Percentiles rank a stretch among this genome's conserved stretches.
Evolutionary conservation across 345 rosid genomes (phyloP).

Genomic region (Eucalyptus erythrocorys): DNA sequence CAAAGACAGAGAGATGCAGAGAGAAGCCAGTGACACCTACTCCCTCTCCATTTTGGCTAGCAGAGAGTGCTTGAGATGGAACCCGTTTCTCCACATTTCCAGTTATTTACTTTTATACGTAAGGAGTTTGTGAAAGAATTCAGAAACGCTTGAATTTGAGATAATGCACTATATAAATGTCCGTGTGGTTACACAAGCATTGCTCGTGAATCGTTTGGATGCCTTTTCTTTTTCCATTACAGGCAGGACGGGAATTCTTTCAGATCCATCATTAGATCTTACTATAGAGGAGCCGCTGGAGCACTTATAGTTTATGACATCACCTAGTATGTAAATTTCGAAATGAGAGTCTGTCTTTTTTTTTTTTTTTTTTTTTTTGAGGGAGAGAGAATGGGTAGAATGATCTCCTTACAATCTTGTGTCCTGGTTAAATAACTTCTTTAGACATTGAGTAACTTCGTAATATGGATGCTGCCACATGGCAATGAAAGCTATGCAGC

Average conservation of each 20-base stretch:
- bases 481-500: background rate
- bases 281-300: too few relatives aligned
- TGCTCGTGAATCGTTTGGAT: too few relatives aligned
- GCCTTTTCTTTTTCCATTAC: background rate
- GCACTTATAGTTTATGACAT: slow-evolving; percentile 90
- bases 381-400: background rate
- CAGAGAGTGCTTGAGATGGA: too few relatives aligned
- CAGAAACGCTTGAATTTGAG: too few relatives aligned
- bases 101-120: too few relatives aligned
- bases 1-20: background rate
- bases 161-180: too few relatives aligned
- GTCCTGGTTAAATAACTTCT: background rate
- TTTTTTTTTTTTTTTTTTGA: too few relatives aligned
- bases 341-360: too few relatives aligned
- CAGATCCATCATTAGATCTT: slow-evolving; percentile 92
- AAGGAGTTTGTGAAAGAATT: too few relatives aligned
- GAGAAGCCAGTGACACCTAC: background rate
- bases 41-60: too few relatives aligned
- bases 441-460: background rate
- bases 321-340: slow-evolving; percentile 41
- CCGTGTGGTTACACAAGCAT: too few relatives aligned
- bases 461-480: background rate
- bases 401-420: background rate
- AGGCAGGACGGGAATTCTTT: slow-evolving; percentile 98
- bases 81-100: too few relatives aligned